Base-by-base conservation (phyloP, 2,329 filamentous ascomycete genomes). In the Fusarium euwallaceae region DNA sequence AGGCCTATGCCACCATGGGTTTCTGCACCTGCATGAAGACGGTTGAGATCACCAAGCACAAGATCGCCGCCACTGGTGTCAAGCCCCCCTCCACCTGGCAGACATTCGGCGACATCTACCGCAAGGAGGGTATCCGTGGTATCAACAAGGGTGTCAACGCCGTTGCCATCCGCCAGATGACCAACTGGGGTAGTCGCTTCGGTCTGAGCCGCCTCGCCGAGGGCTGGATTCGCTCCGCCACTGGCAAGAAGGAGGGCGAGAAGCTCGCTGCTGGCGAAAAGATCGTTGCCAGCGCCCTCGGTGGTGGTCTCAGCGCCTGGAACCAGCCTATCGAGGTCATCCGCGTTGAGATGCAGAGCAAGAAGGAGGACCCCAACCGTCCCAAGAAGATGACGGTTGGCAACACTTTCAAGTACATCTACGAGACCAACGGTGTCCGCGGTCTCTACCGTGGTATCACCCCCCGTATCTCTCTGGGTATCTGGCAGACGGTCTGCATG, bases 1-100 rank as follows among this genome's bases (percentile, higher is more conserved):
- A 99, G 88, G 97, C 97, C 70, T 99, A 99, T 84, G 97, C 97
- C 77, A 99, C 97, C 84, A 99, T 99, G 96, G 97, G 97, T 78
- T 99, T 99, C 92, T 99, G 97, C 87, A 99, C 97, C 72, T 99
- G 97, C 91, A 99, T 99, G 97, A 99, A 99, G 92, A 99, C 97
- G 75, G 97, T 98, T 78, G 97, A 99, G 86, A 99, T 99, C 86
- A 99, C 97, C 82, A 97, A 98, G 88, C 93, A 97, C 89, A 98
- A 98, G 91, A 88, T 97, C 82, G 95, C 94, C 16, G 92, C 94
- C 37, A 78, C 91, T 51, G 97, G 97, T 79, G 91, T 92, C 77
- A 94, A 95, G 87, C 94, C 95, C 27, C 94, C 92, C n/a, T 92
- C 94, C 80, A 98, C 97, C 77, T 97, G 97, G 84, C 90, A 92